Evolutionary conservation across 352 stramenopile species (phyloP), one percentile per base, ranked within the genome.

Genomic region (Phytophthora pini): DNA sequence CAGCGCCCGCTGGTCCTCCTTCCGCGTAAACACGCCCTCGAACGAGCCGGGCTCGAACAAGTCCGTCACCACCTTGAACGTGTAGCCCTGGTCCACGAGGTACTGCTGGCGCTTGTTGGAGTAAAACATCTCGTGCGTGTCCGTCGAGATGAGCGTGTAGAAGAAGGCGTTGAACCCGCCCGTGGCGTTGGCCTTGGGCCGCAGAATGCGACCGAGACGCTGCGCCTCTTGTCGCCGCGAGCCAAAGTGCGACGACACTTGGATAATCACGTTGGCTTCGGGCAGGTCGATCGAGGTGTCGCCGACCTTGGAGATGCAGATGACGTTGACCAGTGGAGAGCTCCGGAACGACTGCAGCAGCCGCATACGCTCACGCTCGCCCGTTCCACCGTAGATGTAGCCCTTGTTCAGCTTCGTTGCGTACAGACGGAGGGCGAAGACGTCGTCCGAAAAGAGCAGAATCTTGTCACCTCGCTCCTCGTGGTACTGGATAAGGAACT

Each of bases 71-170:
- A 99, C 98, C 83, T 99, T 99, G 81, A 99, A 99, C 20, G 97
- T 99, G 77, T 99, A 99, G 49, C 98, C 98, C 74, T 99, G 98
- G 78, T 99, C 98, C 58, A 99, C 97, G 17, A 99, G 87, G 76
- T 99, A 99, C 76, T 99, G 97, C 75, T 99, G 97, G 3, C 98
- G 87, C 74, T 99, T 99, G 55, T 98, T 97, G 38, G 91, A 98
- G 82, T 99, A 99, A 68, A 98, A 99, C 97, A 99, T 99, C 68
- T 99, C 98, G 68, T 98, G 91, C 46, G 98, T 99, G 76, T 99
- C 98, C 8, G 95, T 98, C 52, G 96, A 99, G 46, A 99, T 98
- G 24, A 99, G 84, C 31, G 98, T 99, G 84, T 99, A 99, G 73
- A 99, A 99, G 82, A 99, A 99, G 5, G 98, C 98, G 72, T 99